Percentiles rank a stretch among this genome's conserved stretches.
Evolutionary conservation across 352 stramenopile species (phyloP).

Genomic region (Globisporangium iwayamae): DNA sequence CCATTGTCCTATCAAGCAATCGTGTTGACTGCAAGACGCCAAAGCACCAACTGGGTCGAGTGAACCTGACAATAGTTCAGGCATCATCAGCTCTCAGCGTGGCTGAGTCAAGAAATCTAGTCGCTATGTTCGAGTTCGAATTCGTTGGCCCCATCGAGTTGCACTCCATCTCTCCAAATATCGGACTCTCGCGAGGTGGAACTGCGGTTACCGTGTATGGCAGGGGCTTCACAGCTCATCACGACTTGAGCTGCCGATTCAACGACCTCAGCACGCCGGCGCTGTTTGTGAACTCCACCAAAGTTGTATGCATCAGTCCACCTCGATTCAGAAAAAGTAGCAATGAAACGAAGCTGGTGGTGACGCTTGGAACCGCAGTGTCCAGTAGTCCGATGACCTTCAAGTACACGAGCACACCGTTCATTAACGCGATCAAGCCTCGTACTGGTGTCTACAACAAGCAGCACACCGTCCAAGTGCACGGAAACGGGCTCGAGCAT

Average conservation of each 20-base stretch:
- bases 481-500: slow-evolving; percentile 20
- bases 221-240: slow-evolving; percentile 34
- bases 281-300: slow-evolving; percentile 25
- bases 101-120: not conserved
- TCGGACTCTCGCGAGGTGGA: slow-evolving; percentile 30
- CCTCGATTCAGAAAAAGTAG: slow-evolving; percentile 20
- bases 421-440: slow-evolving; percentile 25
- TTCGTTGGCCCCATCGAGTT: slow-evolving; percentile 38
- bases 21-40: slow-evolving; percentile 27
- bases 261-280: slow-evolving; percentile 20
- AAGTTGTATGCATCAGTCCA: slow-evolving; percentile 27
- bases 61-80: slow-evolving; percentile 22
- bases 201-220: slow-evolving; percentile 23
- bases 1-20: slow-evolving; percentile 7
- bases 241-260: slow-evolving; percentile 34
- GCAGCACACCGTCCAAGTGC: slow-evolving; percentile 17
- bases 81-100: not conserved
- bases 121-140: slow-evolving; percentile 30
- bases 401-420: slow-evolving; percentile 27
- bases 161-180: slow-evolving; percentile 11
- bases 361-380: slow-evolving; percentile 24
- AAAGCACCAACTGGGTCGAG: slow-evolving; percentile 19
- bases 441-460: slow-evolving; percentile 24
- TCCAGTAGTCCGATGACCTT: slow-evolving; percentile 20
- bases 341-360: slow-evolving; percentile 12